Conservation (phyloP, 805 yeast species). For the Blastobotrys chiropterorum region DNA sequence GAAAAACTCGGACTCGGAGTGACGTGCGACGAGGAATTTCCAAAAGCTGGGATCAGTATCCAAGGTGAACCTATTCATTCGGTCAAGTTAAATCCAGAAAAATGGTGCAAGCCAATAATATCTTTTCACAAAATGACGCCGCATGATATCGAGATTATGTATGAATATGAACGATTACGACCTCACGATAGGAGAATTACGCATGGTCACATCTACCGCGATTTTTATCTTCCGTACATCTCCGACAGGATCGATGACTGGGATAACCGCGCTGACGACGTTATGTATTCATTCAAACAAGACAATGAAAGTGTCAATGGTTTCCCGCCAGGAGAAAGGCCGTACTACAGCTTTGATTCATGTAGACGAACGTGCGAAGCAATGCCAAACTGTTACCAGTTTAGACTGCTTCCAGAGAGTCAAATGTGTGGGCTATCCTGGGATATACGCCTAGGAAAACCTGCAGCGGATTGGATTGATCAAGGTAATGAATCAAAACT, state of each 20-base stretch:
- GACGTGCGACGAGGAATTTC: neutral
- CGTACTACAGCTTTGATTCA: slow-evolving; percentile 13
- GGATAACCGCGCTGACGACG: slow-evolving; percentile 24
- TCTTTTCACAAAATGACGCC: slow-evolving; percentile 30
- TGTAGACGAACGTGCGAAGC: slow-evolving; percentile 22
- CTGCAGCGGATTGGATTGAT: slow-evolving; percentile 4
- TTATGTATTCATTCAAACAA: slow-evolving; percentile 13
- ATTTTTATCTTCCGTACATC: slow-evolving; percentile 29
- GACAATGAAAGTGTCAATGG: slow-evolving; percentile 11
- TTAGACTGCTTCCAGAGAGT: slow-evolving; percentile 21
- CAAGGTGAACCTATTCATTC: slow-evolving; percentile 31
- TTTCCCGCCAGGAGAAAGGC: slow-evolving; percentile 13
- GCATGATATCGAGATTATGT: slow-evolving; percentile 27
- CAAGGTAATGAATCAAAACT: slow-evolving; percentile 7
- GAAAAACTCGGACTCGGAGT: slow-evolving; percentile 7
- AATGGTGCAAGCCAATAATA: slow-evolving; percentile 29
- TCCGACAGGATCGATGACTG: slow-evolving; percentile 21
- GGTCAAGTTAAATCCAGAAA: slow-evolving; percentile 11
- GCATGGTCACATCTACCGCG: slow-evolving; percentile 29
- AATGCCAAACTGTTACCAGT: slow-evolving; percentile 22
- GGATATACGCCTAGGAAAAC: slow-evolving; percentile 15
- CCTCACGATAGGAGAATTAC: slow-evolving; percentile 15
- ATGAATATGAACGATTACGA: slow-evolving; percentile 30
- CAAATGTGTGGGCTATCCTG: slow-evolving; percentile 4
- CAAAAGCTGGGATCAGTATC: slow-evolving; percentile 1